Conservation (phyloP, 2,329 filamentous ascomycete species). For the Escovopsis sp. region DNA sequence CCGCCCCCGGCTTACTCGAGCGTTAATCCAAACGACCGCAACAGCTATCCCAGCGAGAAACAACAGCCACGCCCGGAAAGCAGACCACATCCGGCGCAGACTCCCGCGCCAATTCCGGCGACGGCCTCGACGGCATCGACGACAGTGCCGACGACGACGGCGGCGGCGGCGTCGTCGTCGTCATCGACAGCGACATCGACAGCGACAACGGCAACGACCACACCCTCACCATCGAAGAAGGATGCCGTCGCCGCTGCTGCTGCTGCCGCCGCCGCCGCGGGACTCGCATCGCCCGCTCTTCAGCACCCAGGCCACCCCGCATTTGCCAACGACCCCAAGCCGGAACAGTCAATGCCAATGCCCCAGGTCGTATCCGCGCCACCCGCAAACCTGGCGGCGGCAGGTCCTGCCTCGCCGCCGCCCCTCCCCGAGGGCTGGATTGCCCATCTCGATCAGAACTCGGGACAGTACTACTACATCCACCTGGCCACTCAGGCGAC, state of each 20-base stretch:
- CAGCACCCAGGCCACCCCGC: conserved; percentile 65
- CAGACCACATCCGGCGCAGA: conserved; percentile 8
- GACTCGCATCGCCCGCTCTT: conserved; percentile 31
- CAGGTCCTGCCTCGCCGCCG: conserved; percentile 69
- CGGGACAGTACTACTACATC: conserved; percentile 97
- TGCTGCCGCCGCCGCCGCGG: conserved; percentile 11
- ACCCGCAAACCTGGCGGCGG: conserved; percentile 19
- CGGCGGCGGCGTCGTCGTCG: background rate
- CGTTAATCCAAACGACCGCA: conserved; percentile 37
- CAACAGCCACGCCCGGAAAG: conserved; percentile 31
- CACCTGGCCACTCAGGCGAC: conserved; percentile 90
- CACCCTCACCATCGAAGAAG: conserved; percentile 17
- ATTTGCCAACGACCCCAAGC: conserved; percentile 70
- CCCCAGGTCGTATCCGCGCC: conserved; percentile 28
- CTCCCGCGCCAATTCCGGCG: conserved; percentile 5
- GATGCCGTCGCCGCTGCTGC: conserved; percentile 11
- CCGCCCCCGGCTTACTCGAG: conserved; percentile 94
- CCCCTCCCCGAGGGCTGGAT: conserved; percentile 97
- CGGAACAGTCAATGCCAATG: conserved; percentile 29
- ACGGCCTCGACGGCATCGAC: conserved; percentile 6
- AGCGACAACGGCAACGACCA: conserved; percentile 3
- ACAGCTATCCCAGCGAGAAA: conserved; percentile 70
- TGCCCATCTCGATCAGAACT: conserved; percentile 86
- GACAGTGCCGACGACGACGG: too few species aligned
- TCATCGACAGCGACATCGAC: conserved; percentile 10